Percentiles rank a stretch among this genome's conserved stretches.
phyloP scores from a whole-genome alignment of 139 green algal species.

The Mesotaenium endlicherianum region DNA sequence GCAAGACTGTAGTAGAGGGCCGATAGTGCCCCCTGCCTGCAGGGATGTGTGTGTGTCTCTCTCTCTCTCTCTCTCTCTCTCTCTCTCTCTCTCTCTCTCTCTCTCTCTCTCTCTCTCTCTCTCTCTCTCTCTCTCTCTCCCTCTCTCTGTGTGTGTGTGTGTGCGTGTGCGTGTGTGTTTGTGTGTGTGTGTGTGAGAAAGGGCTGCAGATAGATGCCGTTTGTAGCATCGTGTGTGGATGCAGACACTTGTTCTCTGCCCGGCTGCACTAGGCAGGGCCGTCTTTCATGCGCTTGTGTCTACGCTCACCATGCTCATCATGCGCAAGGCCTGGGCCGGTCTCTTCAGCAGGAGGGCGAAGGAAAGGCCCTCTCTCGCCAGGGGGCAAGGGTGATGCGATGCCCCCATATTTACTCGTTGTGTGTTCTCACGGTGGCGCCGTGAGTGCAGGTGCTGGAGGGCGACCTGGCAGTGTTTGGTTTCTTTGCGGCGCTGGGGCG shows the following conservation, averaged over 20 bases:
- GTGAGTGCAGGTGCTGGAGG: not conserved
- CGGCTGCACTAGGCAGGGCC: no score
- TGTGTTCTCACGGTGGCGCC: not conserved
- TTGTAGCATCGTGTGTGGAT: no score
- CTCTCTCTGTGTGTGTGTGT: no score
- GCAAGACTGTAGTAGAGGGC: no score
- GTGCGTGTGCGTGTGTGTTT: no score
- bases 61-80: not conserved
- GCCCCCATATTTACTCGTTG: not conserved
- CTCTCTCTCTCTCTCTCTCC: no score
- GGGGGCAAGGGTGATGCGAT: not conserved
- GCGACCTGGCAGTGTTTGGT: conserved; percentile 30
- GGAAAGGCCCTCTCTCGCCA: not conserved
- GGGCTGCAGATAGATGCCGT: no score
- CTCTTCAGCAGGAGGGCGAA: not conserved
- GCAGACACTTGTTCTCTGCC: no score
- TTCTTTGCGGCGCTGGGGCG: conserved; percentile 41
- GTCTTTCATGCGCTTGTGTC: not conserved
- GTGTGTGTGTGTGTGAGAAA: no score
- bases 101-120: not conserved
- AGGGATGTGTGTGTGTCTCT: no score
- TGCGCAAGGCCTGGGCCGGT: not conserved
- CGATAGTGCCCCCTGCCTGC: no score
- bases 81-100: not conserved
- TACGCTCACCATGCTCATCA: not conserved